These are phyloP conservation scores for Agarophyton chilense DNA, from an alignment of 23 red algal species.

Conservation along the genomic window DNA sequence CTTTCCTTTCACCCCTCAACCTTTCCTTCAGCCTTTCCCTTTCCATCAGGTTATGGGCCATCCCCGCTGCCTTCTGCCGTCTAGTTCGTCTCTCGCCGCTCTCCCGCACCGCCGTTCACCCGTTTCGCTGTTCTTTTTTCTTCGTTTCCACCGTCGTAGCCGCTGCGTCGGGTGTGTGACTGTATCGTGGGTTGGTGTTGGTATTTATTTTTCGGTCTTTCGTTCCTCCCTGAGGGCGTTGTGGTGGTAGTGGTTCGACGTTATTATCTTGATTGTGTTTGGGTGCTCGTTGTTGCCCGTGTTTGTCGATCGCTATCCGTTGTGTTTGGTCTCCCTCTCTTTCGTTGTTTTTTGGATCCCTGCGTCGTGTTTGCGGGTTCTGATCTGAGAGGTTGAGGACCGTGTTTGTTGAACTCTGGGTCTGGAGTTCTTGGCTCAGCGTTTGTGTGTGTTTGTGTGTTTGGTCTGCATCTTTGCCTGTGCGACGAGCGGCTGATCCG, in stretches of 20 bases:
- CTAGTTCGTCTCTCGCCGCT: background rate
- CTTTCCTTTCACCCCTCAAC: background rate
- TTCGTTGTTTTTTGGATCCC: background rate
- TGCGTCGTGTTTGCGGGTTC: constrained; percentile 7
- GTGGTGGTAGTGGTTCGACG: too few species aligned
- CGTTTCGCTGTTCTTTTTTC: background rate
- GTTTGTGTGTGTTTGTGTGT: too few species aligned
- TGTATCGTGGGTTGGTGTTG: too few species aligned
- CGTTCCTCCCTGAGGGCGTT: too few species aligned
- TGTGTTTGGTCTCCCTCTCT: background rate
- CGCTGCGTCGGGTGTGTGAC: constrained; percentile 8
- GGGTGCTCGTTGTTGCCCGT: too few species aligned
- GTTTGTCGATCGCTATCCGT: background rate
- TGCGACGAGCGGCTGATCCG: too few species aligned
- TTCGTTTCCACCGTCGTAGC: too few species aligned
- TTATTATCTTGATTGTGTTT: too few species aligned
- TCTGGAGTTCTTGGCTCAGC: background rate
- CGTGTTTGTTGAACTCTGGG: background rate
- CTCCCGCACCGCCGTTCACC: constrained; percentile 25
- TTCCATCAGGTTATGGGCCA: constrained; percentile 24
- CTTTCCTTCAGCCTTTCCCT: background rate
- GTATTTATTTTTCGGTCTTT: too few species aligned
- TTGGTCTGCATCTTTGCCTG: too few species aligned
- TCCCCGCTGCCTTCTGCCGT: constrained; percentile 12
- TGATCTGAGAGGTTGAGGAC: background rate